Evolutionary conservation across 176 grass and related monocot genomes (phyloP).

Genomic region (Carex littledalei): DNA sequence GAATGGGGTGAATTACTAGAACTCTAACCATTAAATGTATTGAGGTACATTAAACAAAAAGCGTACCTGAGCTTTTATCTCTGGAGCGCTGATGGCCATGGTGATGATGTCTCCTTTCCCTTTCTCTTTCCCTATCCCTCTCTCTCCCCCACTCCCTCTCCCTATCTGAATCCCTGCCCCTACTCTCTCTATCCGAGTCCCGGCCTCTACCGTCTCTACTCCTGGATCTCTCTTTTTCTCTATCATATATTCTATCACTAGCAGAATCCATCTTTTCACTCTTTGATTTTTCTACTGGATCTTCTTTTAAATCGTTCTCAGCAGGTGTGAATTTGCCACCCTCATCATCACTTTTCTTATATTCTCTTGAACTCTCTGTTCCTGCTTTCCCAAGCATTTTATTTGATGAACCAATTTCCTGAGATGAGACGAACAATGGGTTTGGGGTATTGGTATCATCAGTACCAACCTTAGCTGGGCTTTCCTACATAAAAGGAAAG

Average conservation of each 20-base stretch:
- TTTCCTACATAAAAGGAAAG: slow-evolving; percentile 43
- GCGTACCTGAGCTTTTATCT: slow-evolving; percentile 70
- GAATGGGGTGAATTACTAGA: background rate
- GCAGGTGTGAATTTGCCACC: slow-evolving; percentile 24
- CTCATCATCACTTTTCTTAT: slow-evolving; percentile 46
- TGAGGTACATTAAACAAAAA: background rate
- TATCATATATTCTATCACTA: slow-evolving; percentile 43
- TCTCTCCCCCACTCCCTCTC: slow-evolving; percentile 50
- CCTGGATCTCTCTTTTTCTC: slow-evolving; percentile 71
- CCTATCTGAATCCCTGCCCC: slow-evolving; percentile 47
- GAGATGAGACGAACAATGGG: slow-evolving; percentile 37
- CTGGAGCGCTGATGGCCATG: slow-evolving; percentile 26
- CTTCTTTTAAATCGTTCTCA: slow-evolving; percentile 54
- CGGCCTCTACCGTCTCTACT: slow-evolving; percentile 30
- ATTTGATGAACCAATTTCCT: slow-evolving; percentile 42
- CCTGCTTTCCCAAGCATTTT: slow-evolving; percentile 35
- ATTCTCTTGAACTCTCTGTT: slow-evolving; percentile 49
- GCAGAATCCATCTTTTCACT: slow-evolving; percentile 52
- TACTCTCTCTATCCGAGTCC: slow-evolving; percentile 61
- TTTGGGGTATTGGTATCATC: slow-evolving; percentile 46
- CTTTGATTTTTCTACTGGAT: slow-evolving; percentile 33
- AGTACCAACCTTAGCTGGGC: slow-evolving; percentile 26
- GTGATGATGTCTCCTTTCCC: slow-evolving; percentile 35
- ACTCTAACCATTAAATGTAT: background rate
- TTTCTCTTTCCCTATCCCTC: slow-evolving; percentile 43